Evolutionary conservation across 495 filamentous ascomycete genomes (phyloP), one percentile per base, ranked within the genome.

Genomic region (Xanthoparmelia taractica): DNA sequence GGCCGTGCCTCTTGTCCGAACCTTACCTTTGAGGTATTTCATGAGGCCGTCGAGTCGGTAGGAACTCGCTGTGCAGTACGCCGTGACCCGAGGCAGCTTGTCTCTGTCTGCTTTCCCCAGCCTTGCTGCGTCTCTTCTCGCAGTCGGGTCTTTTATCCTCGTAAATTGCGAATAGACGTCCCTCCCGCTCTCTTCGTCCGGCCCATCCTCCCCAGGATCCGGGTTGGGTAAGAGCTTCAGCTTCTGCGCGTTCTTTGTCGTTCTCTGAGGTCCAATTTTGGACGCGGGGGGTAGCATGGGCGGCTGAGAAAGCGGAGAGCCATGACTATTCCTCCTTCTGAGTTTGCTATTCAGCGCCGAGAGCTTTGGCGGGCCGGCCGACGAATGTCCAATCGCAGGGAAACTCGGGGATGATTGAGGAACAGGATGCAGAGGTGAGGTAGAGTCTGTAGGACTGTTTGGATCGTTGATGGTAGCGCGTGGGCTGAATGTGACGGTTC

Each of bases 91-190:
- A 4, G 94, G 94, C 55, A 98, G 76, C 64, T 85, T 81, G 59
- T 91, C 88, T 45, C 94, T 82, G 70, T 98, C 94, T 41, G 92
- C 92, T 69, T 97, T 97, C 40, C 95, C 95, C 31, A 98, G 75
- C 60, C 92, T 78, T 40, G 95, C 95, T 31, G 94, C 94, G 80
- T 97, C 95, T 65, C 94, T 84, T 59, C 94, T 79, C 17, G 94
- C 93, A 1, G 90, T 95, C 4, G 92, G 92, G 72, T 98, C 94
- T 74, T 97, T 97, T 74, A 98, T 97, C 40, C 95, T 85, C 76
- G 82, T 96, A 81, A 85, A 87, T 73, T 98, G 94, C 18, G 91
- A 91, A 74, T 98, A 98, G 18, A 98, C 94, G 73, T 98, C 94
- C 60, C 94, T 81, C 25, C 93, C 92, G 67, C 89, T 90, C 71